These are phyloP conservation scores for Juglanconis juglandina DNA, from an alignment of 2,329 filamentous ascomycete genomes.

Conservation along the genomic window DNA sequence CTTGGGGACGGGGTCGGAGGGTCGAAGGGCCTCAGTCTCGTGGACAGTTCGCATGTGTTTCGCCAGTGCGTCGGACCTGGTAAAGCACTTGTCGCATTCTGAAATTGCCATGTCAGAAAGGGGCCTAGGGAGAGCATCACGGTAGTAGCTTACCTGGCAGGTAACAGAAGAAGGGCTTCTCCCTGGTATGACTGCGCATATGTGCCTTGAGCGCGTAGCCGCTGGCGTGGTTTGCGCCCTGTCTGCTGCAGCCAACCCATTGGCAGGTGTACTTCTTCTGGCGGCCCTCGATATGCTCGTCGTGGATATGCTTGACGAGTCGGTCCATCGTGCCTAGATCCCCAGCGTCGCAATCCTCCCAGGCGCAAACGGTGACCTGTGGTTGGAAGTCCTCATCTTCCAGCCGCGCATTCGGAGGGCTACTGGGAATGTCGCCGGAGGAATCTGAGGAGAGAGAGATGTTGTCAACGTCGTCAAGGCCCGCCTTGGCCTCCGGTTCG, in stretches of 20 bases:
- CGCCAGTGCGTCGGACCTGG: constrained; percentile 87
- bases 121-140: no score
- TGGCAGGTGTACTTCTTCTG: constrained; percentile 99
- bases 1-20: constrained; percentile 71
- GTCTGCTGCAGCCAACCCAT: constrained; percentile 85
- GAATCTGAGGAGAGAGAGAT: constrained; percentile 66
- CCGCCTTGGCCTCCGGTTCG: constrained; percentile 43
- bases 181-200: constrained; percentile 94
- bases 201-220: constrained; percentile 95
- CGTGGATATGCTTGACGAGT: constrained; percentile 80
- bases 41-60: constrained; percentile 99
- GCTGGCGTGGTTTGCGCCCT: constrained; percentile 87
- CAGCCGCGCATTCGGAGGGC: constrained; percentile 61
- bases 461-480: constrained; percentile 52
- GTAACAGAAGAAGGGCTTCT: constrained; percentile 97
- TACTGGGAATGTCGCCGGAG: constrained; percentile 76
- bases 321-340: constrained; percentile 78
- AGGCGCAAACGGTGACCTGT: constrained; percentile 74
- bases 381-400: constrained; percentile 75
- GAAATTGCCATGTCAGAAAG: not conserved
- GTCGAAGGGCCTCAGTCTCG: constrained; percentile 89
- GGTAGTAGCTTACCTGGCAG: constrained; percentile 66
- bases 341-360: constrained; percentile 70
- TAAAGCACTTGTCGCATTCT: constrained; percentile 98
- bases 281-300: constrained; percentile 87